Evolutionary conservation across 2,329 filamentous ascomycete genomes (phyloP), one percentile per base, ranked within the genome.

Genomic region (Emericellopsis cladophorae): DNA sequence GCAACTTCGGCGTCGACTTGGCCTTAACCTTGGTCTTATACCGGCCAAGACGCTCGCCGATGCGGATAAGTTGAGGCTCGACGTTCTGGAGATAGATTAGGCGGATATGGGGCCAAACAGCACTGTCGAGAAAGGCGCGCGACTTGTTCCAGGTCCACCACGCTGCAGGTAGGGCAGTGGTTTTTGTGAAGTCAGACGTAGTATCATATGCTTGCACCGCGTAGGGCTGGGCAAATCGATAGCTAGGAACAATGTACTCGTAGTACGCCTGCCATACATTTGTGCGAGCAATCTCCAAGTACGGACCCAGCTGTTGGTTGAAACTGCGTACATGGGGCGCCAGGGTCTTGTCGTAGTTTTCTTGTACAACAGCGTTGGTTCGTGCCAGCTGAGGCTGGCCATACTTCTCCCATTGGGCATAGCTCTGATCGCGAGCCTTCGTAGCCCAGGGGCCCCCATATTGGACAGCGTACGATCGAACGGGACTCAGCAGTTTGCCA

Each of bases 51-150:
- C 89, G 80, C 64, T 95, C 84, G 11, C 86, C 85, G 52, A 98
- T 96, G 52, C 88, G 86, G 42, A 90, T 76, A 12, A 98, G 72
- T 60, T 98, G 93, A 12, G 93, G 93, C 63, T 96, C 89, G 4
- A 98, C 89, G 51, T 94, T 95, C 54, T 95, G 81, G 10, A 81
- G 76, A 54, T 96, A 96, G 5, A 95, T 65, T 12, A 84, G 72
- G 22, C 83, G 78, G 10, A 95, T 47, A 48, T 83, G 81, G 2
- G 90, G 90, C 81, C 85, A 92, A 14, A 96, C 66, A 2, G 79
- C 81, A 37, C 76, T 75, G 43, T 87, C 76, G 29, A 93, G 63
- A 53, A 95, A 90, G 11, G 72, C 64, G 44, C 78, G 75, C 0
- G 75, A 74, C 44, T 78, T 78, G 42, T 78, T 77, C 72, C 82